Percentiles rank a stretch among this genome's conserved stretches.
These are phyloP conservation scores for Trametes meyenii DNA, from an alignment of 768 basidiomycete genomes.

Conservation along the genomic window DNA sequence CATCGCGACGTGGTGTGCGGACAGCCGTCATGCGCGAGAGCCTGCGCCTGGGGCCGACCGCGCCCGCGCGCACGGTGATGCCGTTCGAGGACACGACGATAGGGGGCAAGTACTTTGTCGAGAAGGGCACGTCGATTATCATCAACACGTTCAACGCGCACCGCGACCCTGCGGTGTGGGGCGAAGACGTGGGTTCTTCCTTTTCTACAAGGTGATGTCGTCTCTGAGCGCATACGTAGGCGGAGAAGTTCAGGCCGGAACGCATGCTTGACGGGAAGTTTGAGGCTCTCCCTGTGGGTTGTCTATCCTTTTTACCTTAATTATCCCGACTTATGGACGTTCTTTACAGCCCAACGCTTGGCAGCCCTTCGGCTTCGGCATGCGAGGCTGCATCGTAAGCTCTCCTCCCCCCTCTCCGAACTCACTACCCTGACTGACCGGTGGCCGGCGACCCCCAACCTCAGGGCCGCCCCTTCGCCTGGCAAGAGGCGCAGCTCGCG, in stretches of 20 bases:
- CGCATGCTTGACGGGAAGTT: constrained; percentile 54
- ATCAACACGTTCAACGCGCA: constrained; percentile 38
- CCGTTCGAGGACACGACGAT: constrained; percentile 41
- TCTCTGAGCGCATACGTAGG: constrained; percentile 16
- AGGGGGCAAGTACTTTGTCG: constrained; percentile 45
- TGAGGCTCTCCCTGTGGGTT: constrained; percentile 44
- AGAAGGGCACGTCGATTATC: constrained; percentile 34
- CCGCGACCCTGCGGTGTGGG: constrained; percentile 47
- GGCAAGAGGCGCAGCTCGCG: constrained; percentile 49
- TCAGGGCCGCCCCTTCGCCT: constrained; percentile 47
- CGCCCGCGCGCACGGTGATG: constrained; percentile 38
- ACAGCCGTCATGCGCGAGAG: constrained; percentile 43
- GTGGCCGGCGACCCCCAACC: too few species aligned
- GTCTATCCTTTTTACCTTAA: neutral
- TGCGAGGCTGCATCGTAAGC: constrained; percentile 30
- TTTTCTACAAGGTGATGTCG: too few species aligned
- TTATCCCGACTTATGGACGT: neutral
- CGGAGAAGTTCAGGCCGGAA: constrained; percentile 46
- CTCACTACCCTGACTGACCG: neutral
- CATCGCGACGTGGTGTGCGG: neutral
- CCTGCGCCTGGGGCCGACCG: constrained; percentile 42
- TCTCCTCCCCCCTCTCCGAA: neutral
- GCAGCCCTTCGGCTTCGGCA: constrained; percentile 42
- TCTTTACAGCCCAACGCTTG: constrained; percentile 42
- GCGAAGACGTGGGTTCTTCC: constrained; percentile 44